Evolutionary conservation across 441 rosid species (phyloP), one percentile per base, ranked within the genome.

Genomic region (Sinapis alba): DNA sequence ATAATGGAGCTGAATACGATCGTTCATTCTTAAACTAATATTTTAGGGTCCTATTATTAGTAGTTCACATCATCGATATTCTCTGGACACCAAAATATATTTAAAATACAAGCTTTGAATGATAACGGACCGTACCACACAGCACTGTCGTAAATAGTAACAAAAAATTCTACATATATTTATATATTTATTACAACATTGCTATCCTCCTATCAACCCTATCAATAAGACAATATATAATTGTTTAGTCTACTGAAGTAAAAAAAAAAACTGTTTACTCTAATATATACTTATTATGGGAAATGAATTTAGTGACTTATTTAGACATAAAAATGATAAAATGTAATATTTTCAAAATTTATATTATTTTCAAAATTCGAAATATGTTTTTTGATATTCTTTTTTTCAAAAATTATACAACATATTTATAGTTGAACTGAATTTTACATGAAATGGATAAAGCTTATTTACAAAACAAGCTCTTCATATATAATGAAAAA

Each of bases 1-100:
- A 59, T 71, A 43, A 65, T 77, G 76, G 80, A 58, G 56, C 69
- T 77, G 67, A 65, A 64, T 69, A 45, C 43, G 68, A 77, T 57
- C 54, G 66, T 45, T 71, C 53, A 57, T 69, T 11, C 28, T 53
- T 53, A 16, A 16, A 50, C 23, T 65, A 71, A 9, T 50, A 62
- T 36, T 43, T n/a, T 50, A 71, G 23, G 38, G 69, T 62, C 69
- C 21, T 11, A 59, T 16, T 60, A 57, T 58, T 28, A 36, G 64
- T 53, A 63, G 41, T 16, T 38, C 30, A 63, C 18, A 63, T 63
- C 68, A 61, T 30, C 45, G 26, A 9, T 27, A 59, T 61, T 32
- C 65, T 30, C 8, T 18, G 5, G 43, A 20, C 21, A 60, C 23
- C 21, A 11, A 54, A 11, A 57, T 61, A n/a, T 59, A 27, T 7